Conservation (phyloP, 768 basidiomycete genomes). For the Gyrodon lividus region DNA sequence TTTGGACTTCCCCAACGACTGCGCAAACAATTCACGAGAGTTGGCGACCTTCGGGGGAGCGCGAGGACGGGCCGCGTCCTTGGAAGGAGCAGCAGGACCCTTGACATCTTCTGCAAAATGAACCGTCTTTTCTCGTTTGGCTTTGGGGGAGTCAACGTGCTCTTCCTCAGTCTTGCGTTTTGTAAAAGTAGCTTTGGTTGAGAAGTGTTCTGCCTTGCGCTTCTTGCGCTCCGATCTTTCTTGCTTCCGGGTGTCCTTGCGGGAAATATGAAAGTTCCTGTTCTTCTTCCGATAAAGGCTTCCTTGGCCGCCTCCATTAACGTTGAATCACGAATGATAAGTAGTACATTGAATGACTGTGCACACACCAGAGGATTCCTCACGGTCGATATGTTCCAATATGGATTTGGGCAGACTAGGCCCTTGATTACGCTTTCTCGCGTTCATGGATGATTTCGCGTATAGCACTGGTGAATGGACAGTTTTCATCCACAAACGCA, state of each 20-base stretch:
- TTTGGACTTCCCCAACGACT: conserved; percentile 7
- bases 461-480: neutral
- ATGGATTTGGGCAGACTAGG: conserved; percentile 29
- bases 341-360: too few species aligned
- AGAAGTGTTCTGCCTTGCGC: conserved; percentile 61
- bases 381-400: conserved; percentile 23
- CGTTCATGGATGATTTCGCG: conserved; percentile 10
- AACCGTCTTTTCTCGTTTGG: conserved; percentile 45
- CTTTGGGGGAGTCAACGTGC: conserved; percentile 43
- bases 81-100: neutral
- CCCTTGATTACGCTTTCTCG: conserved; percentile 13
- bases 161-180: conserved; percentile 44
- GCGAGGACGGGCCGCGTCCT: neutral
- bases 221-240: conserved; percentile 58
- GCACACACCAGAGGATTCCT: conserved; percentile 15
- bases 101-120: conserved; percentile 11
- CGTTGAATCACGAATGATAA: neutral
- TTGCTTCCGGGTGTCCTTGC: conserved; percentile 67
- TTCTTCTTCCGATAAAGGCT: conserved; percentile 4
- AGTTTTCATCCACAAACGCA: neutral
- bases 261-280: conserved; percentile 30
- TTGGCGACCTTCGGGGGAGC: neutral
- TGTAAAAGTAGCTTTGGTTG: conserved; percentile 26
- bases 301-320: neutral
- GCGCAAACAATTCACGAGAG: neutral